Evolutionary conservation across 495 filamentous ascomycete species (phyloP), one percentile per base, ranked within the genome.

Genomic region (Parachaetomium inaequale): DNA sequence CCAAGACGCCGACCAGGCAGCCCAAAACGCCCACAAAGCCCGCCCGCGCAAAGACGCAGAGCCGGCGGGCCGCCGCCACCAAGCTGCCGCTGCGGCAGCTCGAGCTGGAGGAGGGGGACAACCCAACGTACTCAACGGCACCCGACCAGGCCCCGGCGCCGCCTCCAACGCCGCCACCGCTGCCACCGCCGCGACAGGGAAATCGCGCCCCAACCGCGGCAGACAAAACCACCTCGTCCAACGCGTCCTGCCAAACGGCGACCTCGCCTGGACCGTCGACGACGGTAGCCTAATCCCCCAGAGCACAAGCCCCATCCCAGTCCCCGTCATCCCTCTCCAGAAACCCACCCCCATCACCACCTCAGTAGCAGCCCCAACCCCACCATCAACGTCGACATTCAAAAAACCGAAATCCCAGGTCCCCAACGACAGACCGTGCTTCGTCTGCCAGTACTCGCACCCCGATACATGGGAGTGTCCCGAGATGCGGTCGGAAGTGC

Each of bases 361-460:
- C 34, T 12, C 34, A 36, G 34, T 12, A 36, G 12, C 36, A 40
- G 1, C 36, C 14, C 8, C 36, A 40, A 17, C 36, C 10, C 10
- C 8, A 40, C 14, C 10, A 15, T 3, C 36, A 40, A 40, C 36
- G 12, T 15, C 34, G 12, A n/a, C n/a, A n/a, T n/a, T n/a, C n/a
- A n/a, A n/a, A 40, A 40, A 40, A 40, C 17, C 36, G 36, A 40
- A 40, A 15, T 23, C 23, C n/a, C 52, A 21, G 29, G 40, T 15
- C 25, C 31, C 14, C 7, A 17, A 32, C 17, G 0, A 12, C 19
- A 40, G 34, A n/a, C 61, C 28, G 46, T 59, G 76, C 61, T 25
- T 73, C 12, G 64, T 78, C 3, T 79, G 76, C 40, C 59, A 21
- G 10, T 63, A 46, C 63, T 32, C 34, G 40, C 76, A 79, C 58